Evolutionary conservation across 2,329 filamentous ascomycete species (phyloP), one percentile per base, ranked within the genome.

Genomic region (Sphaerulina vaccinii): DNA sequence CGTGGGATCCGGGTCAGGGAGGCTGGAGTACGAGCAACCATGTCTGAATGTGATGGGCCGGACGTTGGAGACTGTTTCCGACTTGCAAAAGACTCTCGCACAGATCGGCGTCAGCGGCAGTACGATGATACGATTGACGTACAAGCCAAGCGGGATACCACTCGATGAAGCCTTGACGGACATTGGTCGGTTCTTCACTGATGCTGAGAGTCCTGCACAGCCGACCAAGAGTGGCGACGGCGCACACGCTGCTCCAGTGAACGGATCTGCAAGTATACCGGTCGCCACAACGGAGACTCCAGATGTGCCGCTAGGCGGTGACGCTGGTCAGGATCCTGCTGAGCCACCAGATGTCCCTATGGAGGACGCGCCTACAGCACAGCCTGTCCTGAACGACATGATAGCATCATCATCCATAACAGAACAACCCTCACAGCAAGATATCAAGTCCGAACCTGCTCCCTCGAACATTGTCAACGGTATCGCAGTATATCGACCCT

Each of bases 41-140:
- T 84, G 90, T 13, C 72, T 97, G 49, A 81, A 96, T 57, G 48
- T 43, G 11, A 86, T 95, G 79, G 88, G 87, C 8, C 80, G 88
- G 62, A 88, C 92, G 61, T 72, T 96, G 13, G 80, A 85, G 2
- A 84, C 81, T 0, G 88, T 97, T 62, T 76, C 77, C 15, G 91
- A 95, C 64, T 79, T 97, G 52, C 90, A 96, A 69, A 95, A 95
- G 76, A 91, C 89, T 1, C 72, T 99, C 39, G 85, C 84, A 4
- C 89, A 96, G 68, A 74, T 97, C 15, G 93, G 93, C 0, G 86
- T 95, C 64, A 95, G 91, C 66, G 92, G 93, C 5, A 92, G 81
- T 64, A 85, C 88, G 3, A 73, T 96, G 49, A 78, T 99, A 49
- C 81, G 88, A 51, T 72, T 99, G 54, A 83, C 78, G 27, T 97